A percentile compares a stretch with the other conserved stretches of the same genome.
Conservation (phyloP, 2,329 filamentous ascomycete genomes). For the Ascocoryne sarcoides region DNA sequence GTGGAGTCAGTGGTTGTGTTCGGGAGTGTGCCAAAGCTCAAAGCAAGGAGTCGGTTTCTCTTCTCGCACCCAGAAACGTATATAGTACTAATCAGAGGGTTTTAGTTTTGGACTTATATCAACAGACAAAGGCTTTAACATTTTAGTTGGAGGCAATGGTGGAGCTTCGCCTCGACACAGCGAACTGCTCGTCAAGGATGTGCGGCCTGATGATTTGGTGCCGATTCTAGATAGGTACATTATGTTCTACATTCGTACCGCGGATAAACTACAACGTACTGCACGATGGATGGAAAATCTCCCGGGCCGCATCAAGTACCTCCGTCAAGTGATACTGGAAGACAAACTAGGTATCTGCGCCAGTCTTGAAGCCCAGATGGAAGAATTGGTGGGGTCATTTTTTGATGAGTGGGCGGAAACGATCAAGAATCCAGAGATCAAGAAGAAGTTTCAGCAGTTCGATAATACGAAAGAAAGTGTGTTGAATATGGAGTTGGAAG, state of each 20-base stretch:
- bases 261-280: slow-evolving; percentile 81
- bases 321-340: slow-evolving; percentile 72
- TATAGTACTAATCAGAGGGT: no score
- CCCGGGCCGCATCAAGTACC: slow-evolving; percentile 75
- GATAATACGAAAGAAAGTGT: slow-evolving; percentile 68
- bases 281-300: slow-evolving; percentile 80
- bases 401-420: slow-evolving; percentile 92
- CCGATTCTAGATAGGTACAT: slow-evolving; percentile 82
- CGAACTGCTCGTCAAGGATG: slow-evolving; percentile 78
- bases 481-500: slow-evolving; percentile 60
- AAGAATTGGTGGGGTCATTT: slow-evolving; percentile 71
- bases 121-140: slow-evolving; percentile 87
- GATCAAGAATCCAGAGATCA: slow-evolving; percentile 57
- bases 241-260: slow-evolving; percentile 89
- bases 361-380: slow-evolving; percentile 80
- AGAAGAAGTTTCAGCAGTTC: slow-evolving; percentile 71
- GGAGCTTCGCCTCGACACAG: slow-evolving; percentile 77
- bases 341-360: slow-evolving; percentile 81
- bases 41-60: slow-evolving; percentile 65
- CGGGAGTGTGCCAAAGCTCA: slow-evolving; percentile 88
- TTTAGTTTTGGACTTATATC: slow-evolving; percentile 80
- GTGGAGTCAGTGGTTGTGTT: slow-evolving; percentile 84
- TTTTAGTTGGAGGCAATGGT: slow-evolving; percentile 84
- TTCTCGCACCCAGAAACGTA: no score
- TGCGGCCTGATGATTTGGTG: slow-evolving; percentile 72